Conservation (phyloP, 371 early-diverging fungal species). For the Blastocladiella emersonii region DNA sequence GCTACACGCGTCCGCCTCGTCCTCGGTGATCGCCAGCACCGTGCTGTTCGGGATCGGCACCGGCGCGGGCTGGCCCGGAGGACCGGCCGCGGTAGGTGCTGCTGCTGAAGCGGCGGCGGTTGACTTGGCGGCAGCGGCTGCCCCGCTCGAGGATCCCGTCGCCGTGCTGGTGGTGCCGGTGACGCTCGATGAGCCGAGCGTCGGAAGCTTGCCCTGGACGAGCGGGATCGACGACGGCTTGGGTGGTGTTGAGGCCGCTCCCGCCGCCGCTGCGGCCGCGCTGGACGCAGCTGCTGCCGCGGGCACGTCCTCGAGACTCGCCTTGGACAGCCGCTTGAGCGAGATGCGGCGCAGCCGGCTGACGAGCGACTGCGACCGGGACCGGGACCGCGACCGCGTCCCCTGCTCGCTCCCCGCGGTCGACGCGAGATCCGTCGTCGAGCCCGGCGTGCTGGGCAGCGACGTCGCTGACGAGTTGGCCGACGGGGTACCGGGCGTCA, state of each 20-base stretch:
- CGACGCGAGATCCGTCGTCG: too few relatives aligned
- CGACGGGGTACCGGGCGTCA: too few relatives aligned
- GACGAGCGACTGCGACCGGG: neutral
- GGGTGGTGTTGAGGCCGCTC: too few relatives aligned
- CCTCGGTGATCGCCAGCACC: conserved; percentile 55
- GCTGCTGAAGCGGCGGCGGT: neutral
- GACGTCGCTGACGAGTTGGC: too few relatives aligned
- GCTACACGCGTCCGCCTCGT: conserved; percentile 58
- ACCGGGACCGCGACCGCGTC: neutral
- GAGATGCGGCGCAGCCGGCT: neutral
- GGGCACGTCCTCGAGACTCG: conserved; percentile 5
- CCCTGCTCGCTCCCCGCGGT: neutral
- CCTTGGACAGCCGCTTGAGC: neutral
- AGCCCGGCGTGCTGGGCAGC: too few relatives aligned
- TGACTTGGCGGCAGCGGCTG: neutral
- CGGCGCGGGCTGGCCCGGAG: conserved; percentile 22
- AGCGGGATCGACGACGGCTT: conserved; percentile 10
- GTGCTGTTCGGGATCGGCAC: conserved; percentile 48
- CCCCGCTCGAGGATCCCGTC: neutral
- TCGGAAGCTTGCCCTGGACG: conserved; percentile 7
- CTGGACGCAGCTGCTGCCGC: conserved; percentile 10
- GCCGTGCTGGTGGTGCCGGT: conserved; percentile 23
- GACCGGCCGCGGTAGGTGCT: neutral
- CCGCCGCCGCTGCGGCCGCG: conserved; percentile 3
- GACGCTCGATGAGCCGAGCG: conserved; percentile 28